phyloP scores from a whole-genome alignment of 169 alveolate genomes.

The Plasmodium falciparum region DNA sequence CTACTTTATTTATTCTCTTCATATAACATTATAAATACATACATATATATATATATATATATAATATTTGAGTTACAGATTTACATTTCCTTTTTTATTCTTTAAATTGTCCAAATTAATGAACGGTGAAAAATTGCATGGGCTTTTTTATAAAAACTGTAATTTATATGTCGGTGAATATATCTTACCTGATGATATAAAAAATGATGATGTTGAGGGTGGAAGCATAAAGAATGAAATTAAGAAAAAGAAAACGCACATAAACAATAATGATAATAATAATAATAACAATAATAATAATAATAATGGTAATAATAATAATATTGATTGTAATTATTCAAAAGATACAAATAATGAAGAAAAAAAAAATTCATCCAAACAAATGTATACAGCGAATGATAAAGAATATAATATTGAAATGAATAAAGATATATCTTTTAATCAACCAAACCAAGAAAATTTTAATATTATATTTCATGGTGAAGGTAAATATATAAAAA shows the following conservation, averaged over 20 bases:
- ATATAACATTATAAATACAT: too few species aligned
- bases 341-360: slow-evolving; percentile 1
- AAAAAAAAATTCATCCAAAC: too few species aligned
- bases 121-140: background rate
- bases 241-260: background rate
- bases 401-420: background rate
- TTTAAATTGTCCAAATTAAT: too few species aligned
- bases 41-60: too few species aligned
- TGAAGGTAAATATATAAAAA: slow-evolving; percentile 41
- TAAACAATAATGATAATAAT: background rate
- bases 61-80: too few species aligned
- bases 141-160: slow-evolving; percentile 32
- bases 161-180: slow-evolving; percentile 55
- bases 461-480: slow-evolving; percentile 36
- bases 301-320: background rate
- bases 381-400: background rate
- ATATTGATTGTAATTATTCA: background rate
- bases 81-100: too few species aligned
- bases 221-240: slow-evolving; percentile 2
- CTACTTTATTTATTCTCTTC: too few species aligned
- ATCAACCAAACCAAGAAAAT: background rate
- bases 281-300: background rate
- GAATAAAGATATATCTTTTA: background rate
- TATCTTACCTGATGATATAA: slow-evolving; percentile 1
- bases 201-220: background rate